Evolutionary conservation across 108 stramenopile genomes (phyloP), one percentile per base, ranked within the genome.

Genomic region (Cyclotella choctawhatcheeana): DNA sequence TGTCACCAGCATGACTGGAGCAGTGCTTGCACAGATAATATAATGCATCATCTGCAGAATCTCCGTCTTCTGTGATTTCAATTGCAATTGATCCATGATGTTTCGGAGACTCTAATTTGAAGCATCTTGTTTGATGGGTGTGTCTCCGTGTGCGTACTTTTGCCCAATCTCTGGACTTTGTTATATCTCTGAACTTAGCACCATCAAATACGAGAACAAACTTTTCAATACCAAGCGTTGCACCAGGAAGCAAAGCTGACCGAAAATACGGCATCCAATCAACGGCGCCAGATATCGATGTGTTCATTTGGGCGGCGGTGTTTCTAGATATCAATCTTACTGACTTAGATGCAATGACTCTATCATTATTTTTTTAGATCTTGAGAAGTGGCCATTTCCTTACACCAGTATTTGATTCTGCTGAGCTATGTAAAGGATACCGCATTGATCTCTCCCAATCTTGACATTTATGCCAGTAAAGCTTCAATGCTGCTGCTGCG

Each of bases 241-340:
- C 29, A 5, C 44, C 58, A 7, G 78, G 63, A 22, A 43, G 50
- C 14, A 83, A 26, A n/a, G 74, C 54, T 7, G 78, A 75, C 32
- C 40, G 73, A 44, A 82, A 78, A 12, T 35, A 13, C 12, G 82
- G 82, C 16, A 80, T 69, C 73, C 73, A 83, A 64, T 83, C 77
- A 40, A 68, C 54, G 10, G 61, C 66, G 16, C 66, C 32, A 40
- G 43, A 48, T 8, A 66, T 34, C 25, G 58, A 44, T 17, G 67
- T 27, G 30, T 22, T 34, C 34, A 29, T 53, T 24, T 21, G 45
- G 31, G n/a, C 26, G 25, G 26, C 34, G 16, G 52, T 67, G 31
- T 50, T 34, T 51, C 67, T 81, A 27, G 80, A 74, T 14, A 72
- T 61, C 45, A 81, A 61, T 50, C 67, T 68, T 29, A 74, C 55